Evolutionary conservation across 768 basidiomycete species (phyloP), one percentile per base, ranked within the genome.

Genomic region (Suillus brevipes): DNA sequence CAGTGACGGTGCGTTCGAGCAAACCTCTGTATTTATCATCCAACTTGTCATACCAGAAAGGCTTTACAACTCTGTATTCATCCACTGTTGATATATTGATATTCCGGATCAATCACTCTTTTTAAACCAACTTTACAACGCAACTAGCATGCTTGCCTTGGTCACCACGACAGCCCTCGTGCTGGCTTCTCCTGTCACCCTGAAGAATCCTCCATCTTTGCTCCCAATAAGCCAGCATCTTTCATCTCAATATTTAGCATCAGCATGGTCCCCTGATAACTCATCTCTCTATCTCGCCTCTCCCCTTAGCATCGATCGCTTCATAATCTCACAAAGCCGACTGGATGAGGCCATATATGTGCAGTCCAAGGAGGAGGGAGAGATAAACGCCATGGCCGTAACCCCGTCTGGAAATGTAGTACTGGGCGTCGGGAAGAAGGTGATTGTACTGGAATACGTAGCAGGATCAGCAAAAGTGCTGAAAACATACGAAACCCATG

Each of bases 201-300:
- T 88, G 58, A 85, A 82, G 70, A 79, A 78, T 45, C 72, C 78
- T 12, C 80, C 83, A 1, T 73, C 80, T 0, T 77, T 78, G 1
- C 70, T 81, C 16, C 70, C 80, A 2, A 73, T 82, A 14, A 79
- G 76, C 47, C 34, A 59, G 45, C n/a, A 31, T 34, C 56, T 66
- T 38, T n/a, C 47, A 23, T 31, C 42, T 25, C 64, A 10, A 64
- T 67, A 67, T 59, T 77, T 73, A 6, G 74, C 84, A 31, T 79
- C 79, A 64, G 72, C 79, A 18, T 92, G 90, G 90, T 81, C 87
- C 20, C 72, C 79, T 3, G 85, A 90, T 73, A 86, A 84, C 65
- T 74, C 78, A 37, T 76, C 73, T 65, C 80, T 91, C 28, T 89
- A 85, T 70, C 71, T 91, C 43, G 79, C 85, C 2, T 83, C 82